A percentile compares a stretch with the other conserved stretches of the same genome.
These are phyloP conservation scores for Populus davidiana DNA, from an alignment of 345 rosid genomes.

Conservation along the genomic window DNA sequence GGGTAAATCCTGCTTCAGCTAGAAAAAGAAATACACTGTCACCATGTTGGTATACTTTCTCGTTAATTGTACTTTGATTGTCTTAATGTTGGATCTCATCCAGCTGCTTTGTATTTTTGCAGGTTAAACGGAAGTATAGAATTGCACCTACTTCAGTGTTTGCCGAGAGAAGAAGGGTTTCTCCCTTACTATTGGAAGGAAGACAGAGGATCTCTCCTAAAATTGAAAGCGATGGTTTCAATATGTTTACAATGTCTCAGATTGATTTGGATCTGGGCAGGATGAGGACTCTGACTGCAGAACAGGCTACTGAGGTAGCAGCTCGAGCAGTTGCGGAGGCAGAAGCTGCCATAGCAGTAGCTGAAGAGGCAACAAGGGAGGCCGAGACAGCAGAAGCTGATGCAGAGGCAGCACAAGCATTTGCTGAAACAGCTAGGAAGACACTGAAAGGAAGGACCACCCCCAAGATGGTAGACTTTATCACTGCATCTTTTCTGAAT, in stretches of 20 bases:
- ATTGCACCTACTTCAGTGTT: conserved; percentile 53
- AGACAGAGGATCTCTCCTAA: conserved; percentile 48
- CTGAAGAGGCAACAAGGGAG: conserved; percentile 94
- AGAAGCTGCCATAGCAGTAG: conserved; percentile 84
- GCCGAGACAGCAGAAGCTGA: conserved; percentile 95
- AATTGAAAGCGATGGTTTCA: conserved; percentile 52
- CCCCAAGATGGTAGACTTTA: conserved; percentile 23
- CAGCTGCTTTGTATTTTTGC: conserved; percentile 13
- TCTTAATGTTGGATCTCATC: neutral
- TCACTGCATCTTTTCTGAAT: neutral
- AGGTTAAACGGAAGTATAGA: conserved; percentile 92
- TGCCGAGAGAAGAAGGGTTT: conserved; percentile 50
- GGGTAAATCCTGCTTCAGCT: neutral
- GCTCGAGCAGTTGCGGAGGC: conserved; percentile 92
- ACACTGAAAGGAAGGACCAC: conserved; percentile 59
- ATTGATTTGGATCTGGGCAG: conserved; percentile 74
- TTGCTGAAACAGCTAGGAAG: conserved; percentile 80
- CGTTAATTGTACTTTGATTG: neutral
- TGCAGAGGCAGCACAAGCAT: conserved; percentile 91
- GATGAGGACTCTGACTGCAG: conserved; percentile 77
- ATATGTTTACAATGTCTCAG: conserved; percentile 57
- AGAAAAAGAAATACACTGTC: neutral
- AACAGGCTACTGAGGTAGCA: conserved; percentile 85
- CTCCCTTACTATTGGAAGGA: conserved; percentile 37
- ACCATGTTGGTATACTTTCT: neutral